Evolutionary conservation across 495 filamentous ascomycete species (phyloP).

Genomic region (Bryoglossum gracile): DNA sequence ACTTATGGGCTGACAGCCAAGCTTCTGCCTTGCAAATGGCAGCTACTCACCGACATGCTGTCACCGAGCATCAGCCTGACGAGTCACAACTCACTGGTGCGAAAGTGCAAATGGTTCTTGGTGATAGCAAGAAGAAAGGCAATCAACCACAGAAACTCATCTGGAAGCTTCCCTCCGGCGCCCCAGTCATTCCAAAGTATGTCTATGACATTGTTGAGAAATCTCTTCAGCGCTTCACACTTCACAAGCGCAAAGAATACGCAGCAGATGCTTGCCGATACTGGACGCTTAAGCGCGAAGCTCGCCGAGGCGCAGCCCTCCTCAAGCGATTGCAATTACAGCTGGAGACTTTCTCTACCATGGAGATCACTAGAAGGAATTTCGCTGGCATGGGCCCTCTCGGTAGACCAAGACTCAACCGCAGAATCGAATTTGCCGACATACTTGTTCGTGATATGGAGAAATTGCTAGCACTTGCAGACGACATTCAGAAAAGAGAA

Average conservation of each 20-base stretch:
- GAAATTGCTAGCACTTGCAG: slow-evolving; percentile 58
- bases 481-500: slow-evolving; percentile 65
- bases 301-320: slow-evolving; percentile 80
- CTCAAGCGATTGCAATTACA: slow-evolving; percentile 89
- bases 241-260: slow-evolving; percentile 84
- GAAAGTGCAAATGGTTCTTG: slow-evolving; percentile 50
- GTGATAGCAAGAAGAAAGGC: slow-evolving; percentile 70
- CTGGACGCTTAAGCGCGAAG: slow-evolving; percentile 95
- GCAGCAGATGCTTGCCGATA: slow-evolving; percentile 89
- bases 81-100: slow-evolving; percentile 49
- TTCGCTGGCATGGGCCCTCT: slow-evolving; percentile 85
- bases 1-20: slow-evolving; percentile 87
- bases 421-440: slow-evolving; percentile 83
- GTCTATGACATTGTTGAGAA: slow-evolving; percentile 75
- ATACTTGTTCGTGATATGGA: slow-evolving; percentile 68
- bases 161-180: slow-evolving; percentile 93
- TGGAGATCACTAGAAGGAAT: slow-evolving; percentile 91
- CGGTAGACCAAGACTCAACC: slow-evolving; percentile 66
- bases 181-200: slow-evolving; percentile 83
- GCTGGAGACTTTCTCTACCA: slow-evolving; percentile 89
- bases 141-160: slow-evolving; percentile 58
- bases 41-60: slow-evolving; percentile 52
- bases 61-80: slow-evolving; percentile 49
- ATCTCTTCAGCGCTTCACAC: slow-evolving; percentile 68
- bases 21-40: slow-evolving; percentile 74